Conservation (phyloP, 345 rosid genomes). For the Excoecaria agallocha region DNA sequence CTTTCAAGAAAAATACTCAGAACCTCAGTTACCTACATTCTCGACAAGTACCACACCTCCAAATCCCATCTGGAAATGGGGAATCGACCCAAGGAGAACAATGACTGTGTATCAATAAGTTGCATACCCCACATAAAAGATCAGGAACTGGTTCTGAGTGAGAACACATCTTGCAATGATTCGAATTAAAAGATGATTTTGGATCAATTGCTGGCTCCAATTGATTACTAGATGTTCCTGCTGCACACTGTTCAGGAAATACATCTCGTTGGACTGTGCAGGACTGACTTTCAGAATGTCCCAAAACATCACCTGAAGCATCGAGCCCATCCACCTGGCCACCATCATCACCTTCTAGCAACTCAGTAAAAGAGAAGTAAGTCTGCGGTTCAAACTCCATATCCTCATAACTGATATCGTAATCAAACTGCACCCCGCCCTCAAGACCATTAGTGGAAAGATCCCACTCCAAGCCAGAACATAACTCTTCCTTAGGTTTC, state of each 20-base stretch:
- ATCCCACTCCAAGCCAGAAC: constrained; percentile 42
- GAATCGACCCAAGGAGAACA: constrained; percentile 84
- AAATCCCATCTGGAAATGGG: constrained; percentile 35
- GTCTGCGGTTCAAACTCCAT: constrained; percentile 98
- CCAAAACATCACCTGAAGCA: constrained; percentile 25
- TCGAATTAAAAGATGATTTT: constrained; percentile 16
- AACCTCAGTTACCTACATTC: constrained; percentile 54
- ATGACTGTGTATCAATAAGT: constrained; percentile 51
- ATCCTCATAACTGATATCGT: constrained; percentile 56
- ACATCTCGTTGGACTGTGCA: constrained; percentile 23
- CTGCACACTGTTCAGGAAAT: constrained; percentile 18
- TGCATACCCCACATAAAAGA: constrained; percentile 60
- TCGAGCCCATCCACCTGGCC: constrained; percentile 44
- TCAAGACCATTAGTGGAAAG: constrained; percentile 42
- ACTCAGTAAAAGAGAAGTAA: constrained; percentile 80
- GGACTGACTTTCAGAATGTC: constrained; percentile 28
- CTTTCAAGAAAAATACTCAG: constrained; percentile 8
- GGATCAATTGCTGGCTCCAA: constrained; percentile 20
- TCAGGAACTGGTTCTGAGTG: constrained; percentile 55
- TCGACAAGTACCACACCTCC: constrained; percentile 89
- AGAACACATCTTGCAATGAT: constrained; percentile 55
- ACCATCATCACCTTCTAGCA: constrained; percentile 66
- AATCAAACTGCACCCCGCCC: constrained; percentile 45
- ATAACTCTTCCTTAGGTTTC: constrained; percentile 32
- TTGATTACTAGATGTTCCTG: constrained; percentile 27